Percentiles rank a stretch among this genome's conserved stretches.
phyloP scores from a whole-genome alignment of 2,329 filamentous ascomycete genomes.

The Aspergillus spinulosporus region DNA sequence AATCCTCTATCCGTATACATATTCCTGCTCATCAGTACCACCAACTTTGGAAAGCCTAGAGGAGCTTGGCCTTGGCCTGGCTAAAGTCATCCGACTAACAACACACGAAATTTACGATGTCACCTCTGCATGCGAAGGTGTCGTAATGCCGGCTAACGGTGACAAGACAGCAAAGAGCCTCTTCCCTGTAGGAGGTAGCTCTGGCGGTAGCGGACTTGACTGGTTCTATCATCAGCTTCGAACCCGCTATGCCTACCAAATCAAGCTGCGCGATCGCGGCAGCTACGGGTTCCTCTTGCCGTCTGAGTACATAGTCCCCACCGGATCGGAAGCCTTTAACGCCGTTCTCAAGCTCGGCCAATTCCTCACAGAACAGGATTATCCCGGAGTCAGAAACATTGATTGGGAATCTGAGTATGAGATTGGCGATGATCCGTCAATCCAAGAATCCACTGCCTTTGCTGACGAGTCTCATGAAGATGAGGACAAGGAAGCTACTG shows the following conservation, averaged over 20 bases:
- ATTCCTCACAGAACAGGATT: constrained; percentile 50
- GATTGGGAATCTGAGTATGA: constrained; percentile 21
- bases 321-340: constrained; percentile 81
- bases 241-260: constrained; percentile 85
- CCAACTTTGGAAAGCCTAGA: constrained; percentile 89
- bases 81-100: constrained; percentile 82
- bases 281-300: constrained; percentile 93
- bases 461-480: not conserved
- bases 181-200: constrained; percentile 64
- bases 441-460: not conserved
- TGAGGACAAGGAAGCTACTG: not conserved
- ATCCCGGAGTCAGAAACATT: constrained; percentile 7
- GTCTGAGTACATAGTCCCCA: constrained; percentile 81
- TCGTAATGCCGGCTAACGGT: constrained; percentile 48
- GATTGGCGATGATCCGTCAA: not conserved
- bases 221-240: constrained; percentile 90
- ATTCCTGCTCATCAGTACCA: constrained; percentile 73
- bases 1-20: constrained; percentile 88
- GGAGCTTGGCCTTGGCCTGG: constrained; percentile 82
- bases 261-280: constrained; percentile 88
- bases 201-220: constrained; percentile 84
- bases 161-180: constrained; percentile 28
- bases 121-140: constrained; percentile 82
- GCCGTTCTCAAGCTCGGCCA: constrained; percentile 81
- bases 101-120: constrained; percentile 75